Conservation (phyloP, 2,329 filamentous ascomycete species). For the Fusarium praegraminearum region DNA sequence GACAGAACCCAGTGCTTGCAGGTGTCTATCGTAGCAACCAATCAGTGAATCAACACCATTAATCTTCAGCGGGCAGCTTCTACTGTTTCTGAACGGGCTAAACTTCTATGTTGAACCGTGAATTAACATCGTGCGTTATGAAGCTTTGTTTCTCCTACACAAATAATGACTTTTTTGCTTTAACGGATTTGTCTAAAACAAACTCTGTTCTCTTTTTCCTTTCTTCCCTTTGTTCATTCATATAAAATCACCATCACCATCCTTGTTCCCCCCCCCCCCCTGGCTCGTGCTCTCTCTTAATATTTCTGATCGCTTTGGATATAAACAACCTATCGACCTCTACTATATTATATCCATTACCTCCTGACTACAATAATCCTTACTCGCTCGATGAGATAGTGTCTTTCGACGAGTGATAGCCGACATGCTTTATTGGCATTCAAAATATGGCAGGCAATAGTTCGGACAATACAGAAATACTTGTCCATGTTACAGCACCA, state of each 20-base stretch:
- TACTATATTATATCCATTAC: neutral
- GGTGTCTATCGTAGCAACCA: slow-evolving; percentile 21
- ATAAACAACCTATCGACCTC: slow-evolving; percentile 16
- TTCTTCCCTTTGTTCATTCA: slow-evolving; percentile 7
- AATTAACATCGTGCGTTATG: slow-evolving; percentile 19
- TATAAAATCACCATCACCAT: slow-evolving; percentile 1
- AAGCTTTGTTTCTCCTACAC: slow-evolving; percentile 15
- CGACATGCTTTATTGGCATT: slow-evolving; percentile 43
- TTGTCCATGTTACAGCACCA: slow-evolving; percentile 67
- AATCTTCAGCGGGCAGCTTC: slow-evolving; percentile 31
- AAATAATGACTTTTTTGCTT: neutral
- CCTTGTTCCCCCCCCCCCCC: slow-evolving; percentile 11
- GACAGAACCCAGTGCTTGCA: neutral
- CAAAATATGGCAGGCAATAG: slow-evolving; percentile 46
- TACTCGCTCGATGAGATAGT: slow-evolving; percentile 7
- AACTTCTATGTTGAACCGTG: slow-evolving; percentile 6
- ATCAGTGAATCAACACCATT: slow-evolving; percentile 7
- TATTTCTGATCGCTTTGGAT: slow-evolving; percentile 21
- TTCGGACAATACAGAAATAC: slow-evolving; percentile 60
- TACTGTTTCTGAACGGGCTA: neutral
- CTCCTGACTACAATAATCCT: neutral
- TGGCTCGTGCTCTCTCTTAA: slow-evolving; percentile 32
- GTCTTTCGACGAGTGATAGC: slow-evolving; percentile 12
- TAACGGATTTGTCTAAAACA: slow-evolving; percentile 1
- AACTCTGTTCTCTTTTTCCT: slow-evolving; percentile 3